Base-by-base conservation (phyloP, 2,329 filamentous ascomycete species). In the Fusarium metavorans region DNA sequence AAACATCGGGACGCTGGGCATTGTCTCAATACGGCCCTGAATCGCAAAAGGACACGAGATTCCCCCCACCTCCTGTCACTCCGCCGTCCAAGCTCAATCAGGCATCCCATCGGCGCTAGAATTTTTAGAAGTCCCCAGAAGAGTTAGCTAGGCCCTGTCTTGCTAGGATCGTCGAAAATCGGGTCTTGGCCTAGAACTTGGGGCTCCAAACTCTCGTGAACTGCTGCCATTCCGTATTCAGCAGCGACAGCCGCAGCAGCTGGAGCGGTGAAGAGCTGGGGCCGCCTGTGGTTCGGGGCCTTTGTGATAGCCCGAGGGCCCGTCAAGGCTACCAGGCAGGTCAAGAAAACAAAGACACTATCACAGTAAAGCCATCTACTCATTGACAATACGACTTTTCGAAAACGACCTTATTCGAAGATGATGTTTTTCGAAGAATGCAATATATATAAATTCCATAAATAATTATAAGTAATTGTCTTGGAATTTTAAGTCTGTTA, bases 81-180 rank as follows among this genome's bases (percentile, higher is more conserved):
- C 37, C 34, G 35, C 6, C 9, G 23, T 41, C 67, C 63, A 65
- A 71, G 23, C 67, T 72, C 50, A 54, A 70, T 70, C 66, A 14
- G 72, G 61, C 23, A 13, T n/a, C 32, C 16, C 54, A 72, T 71
- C 69, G 48, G 59, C 77, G 77, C 77, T 78, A 78, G 77, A 77
- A 79, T 52, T 71, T 74, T 69, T 64, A 23, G 67, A 76, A 75
- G 39, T 45, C 25, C 30, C 68, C 37, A 4, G 50, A 74, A 72
- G 18, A 48, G 64, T 65, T 72, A 74, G 72, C 23, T 54, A 54
- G 48, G 18, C 16, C 23, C 25, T 52, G 16, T 25, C 25, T 43
- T 35, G 5, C 14, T 30, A 34, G 16, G 34, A 39, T 18, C 18
- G 25, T 41, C 48, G 32, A 54, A 66, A 43, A 30, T 27, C 45